Evolutionary conservation across 768 basidiomycete genomes (phyloP).

Genomic region (Sarcodon sp.): DNA sequence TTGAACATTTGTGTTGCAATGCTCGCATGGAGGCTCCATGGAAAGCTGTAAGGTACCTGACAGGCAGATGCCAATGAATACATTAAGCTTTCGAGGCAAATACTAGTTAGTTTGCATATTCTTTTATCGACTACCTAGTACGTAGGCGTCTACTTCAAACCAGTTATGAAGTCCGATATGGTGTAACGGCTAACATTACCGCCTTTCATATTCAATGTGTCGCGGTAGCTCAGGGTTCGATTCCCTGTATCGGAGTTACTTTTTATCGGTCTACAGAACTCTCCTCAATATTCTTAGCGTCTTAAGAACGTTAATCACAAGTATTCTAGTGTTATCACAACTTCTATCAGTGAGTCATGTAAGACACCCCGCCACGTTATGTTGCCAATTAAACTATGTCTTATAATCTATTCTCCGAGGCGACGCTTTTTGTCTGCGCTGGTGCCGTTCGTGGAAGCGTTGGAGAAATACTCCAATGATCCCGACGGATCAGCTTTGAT

Average conservation of each 20-base stretch:
- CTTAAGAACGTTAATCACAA: too few relatives aligned
- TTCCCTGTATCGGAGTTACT: constrained; percentile 23
- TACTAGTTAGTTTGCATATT: too few relatives aligned
- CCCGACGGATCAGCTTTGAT: constrained; percentile 71
- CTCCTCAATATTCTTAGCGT: background rate
- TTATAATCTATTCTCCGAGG: background rate
- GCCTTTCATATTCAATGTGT: constrained; percentile 14
- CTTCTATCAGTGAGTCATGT: too few relatives aligned
- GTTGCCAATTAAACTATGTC: too few relatives aligned
- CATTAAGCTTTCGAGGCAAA: too few relatives aligned
- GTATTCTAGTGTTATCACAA: too few relatives aligned
- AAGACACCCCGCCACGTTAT: too few relatives aligned
- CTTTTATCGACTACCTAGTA: too few relatives aligned
- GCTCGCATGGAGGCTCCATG: too few relatives aligned
- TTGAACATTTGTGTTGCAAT: too few relatives aligned
- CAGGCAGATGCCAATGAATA: too few relatives aligned
- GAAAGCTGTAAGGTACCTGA: too few relatives aligned
- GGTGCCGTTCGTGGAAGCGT: constrained; percentile 14
- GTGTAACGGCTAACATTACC: constrained; percentile 26
- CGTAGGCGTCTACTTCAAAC: background rate
- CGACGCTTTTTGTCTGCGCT: constrained; percentile 4
- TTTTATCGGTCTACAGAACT: background rate
- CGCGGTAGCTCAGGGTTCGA: constrained; percentile 29
- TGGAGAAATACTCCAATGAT: constrained; percentile 62
- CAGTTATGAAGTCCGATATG: constrained; percentile 14